Base-by-base conservation (phyloP, 495 filamentous ascomycete species). In the Hypomontagnella monticulosa region DNA sequence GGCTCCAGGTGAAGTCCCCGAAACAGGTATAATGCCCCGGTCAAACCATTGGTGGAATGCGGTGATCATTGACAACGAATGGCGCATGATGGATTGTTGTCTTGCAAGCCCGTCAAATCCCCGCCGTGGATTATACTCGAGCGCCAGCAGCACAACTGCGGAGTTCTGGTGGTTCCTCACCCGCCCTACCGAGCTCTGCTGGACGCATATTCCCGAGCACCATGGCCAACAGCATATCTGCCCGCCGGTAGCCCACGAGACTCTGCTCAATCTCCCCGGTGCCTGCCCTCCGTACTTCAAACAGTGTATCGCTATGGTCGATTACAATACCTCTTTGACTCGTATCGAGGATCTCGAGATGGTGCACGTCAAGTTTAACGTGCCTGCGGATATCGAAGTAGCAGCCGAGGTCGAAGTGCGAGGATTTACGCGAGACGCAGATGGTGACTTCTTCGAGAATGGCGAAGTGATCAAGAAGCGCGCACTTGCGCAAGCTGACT, bases 11-110 rank as follows among this genome's bases (percentile, higher is more conserved):
- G 94, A 97, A 66, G 75, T 86, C 1, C 82, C 92, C 12, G 93
- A 97, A 33, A 76, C 91, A 19, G 89, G 88, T 46, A 84, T 89
- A 11, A 86, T 90, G 55, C 88, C 87, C 30, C 87, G 89, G 34
- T 85, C 94, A 6, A 99, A 99, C 67, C 95, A 99, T 80, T 97
- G 92, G 90, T 99, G 95, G 95, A 99, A 99, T 70, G 89, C 92
- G 1, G 93, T 99, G 2, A 77, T 97, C 36, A 88, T 97, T 9
- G 96, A 99, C 70, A 89, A 91, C 12, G 92, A 97, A 76, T 99
- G 95, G 95, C 89, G 95, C 46, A 88, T 97, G 60, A 94, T 99
- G 85, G 95, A 99, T 75, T 96, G 92, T 70, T 93, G 93, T 15
- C 82, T 99, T 30, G 92, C 96, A 19, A 91, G 87, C 57, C 93